Evolutionary conservation across 2,329 filamentous ascomycete genomes (phyloP).

Genomic region (Balansia obtecta): DNA sequence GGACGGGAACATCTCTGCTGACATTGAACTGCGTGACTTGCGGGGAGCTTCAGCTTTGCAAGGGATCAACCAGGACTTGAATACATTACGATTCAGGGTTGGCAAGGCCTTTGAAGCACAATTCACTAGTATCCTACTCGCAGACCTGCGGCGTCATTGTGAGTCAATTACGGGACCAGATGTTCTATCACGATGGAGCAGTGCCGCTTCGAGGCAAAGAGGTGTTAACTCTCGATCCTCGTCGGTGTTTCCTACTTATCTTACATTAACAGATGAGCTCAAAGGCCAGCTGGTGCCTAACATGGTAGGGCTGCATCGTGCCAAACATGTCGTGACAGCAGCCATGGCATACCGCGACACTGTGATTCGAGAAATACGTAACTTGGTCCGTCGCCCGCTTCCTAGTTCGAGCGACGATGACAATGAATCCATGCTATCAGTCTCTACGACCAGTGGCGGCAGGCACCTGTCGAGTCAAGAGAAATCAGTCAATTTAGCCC

Average conservation of each 20-base stretch:
- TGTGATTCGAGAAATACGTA: constrained; percentile 74
- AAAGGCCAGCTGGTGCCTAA: constrained; percentile 58
- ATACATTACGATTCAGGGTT: constrained; percentile 63
- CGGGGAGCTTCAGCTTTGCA: constrained; percentile 67
- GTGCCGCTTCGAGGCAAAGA: constrained; percentile 58
- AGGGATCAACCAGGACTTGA: constrained; percentile 65
- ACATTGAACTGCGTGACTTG: constrained; percentile 49
- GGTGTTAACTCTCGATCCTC: constrained; percentile 54
- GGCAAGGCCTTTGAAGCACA: constrained; percentile 76
- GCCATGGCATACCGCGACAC: constrained; percentile 76
- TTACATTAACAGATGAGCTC: constrained; percentile 58
- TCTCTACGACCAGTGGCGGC: constrained; percentile 61
- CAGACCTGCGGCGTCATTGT: constrained; percentile 70
- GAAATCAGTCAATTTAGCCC: constrained; percentile 76
- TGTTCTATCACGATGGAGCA: constrained; percentile 76
- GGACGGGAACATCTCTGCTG: constrained; percentile 16
- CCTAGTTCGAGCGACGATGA: constrained; percentile 94
- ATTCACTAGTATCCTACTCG: constrained; percentile 66
- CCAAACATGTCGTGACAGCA: constrained; percentile 67
- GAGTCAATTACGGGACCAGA: constrained; percentile 57
- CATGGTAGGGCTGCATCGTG: constrained; percentile 68
- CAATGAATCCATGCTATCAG: constrained; percentile 75
- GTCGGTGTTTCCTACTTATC: constrained; percentile 65
- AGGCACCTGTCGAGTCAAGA: constrained; percentile 67
- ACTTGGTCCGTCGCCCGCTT: constrained; percentile 69